Conservation (phyloP, 345 rosid species). For the Gossypium ekmanianum region DNA sequence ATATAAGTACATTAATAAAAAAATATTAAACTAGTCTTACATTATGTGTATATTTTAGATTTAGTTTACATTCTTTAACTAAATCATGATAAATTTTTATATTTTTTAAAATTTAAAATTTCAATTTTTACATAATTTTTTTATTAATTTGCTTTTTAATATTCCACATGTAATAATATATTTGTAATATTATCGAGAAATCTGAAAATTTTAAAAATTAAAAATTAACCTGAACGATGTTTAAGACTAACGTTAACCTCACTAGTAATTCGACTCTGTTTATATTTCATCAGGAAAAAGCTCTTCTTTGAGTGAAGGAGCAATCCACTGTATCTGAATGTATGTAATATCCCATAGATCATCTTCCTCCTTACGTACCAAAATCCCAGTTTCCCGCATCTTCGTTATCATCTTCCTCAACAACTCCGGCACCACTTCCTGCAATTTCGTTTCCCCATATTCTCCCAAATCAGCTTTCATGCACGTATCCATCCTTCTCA, state of each 20-base stretch:
- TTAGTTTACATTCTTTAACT: too few relatives aligned
- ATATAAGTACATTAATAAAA: too few relatives aligned
- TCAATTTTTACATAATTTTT: too few relatives aligned
- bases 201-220: too few relatives aligned
- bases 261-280: neutral
- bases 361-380: constrained; percentile 57
- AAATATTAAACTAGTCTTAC: too few relatives aligned
- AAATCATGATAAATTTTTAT: fast-evolving
- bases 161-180: too few relatives aligned
- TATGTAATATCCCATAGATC: constrained; percentile 83
- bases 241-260: neutral
- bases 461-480: constrained; percentile 80
- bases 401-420: constrained; percentile 57
- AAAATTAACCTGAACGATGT: neutral
- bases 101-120: too few relatives aligned
- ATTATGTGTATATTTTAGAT: fast-evolving
- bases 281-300: constrained; percentile 58
- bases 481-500: constrained; percentile 95
- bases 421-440: constrained; percentile 52
- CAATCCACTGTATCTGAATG: constrained; percentile 94
- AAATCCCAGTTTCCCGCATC: constrained; percentile 67
- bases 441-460: constrained; percentile 58
- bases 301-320: constrained; percentile 81
- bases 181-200: too few relatives aligned
- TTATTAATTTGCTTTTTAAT: too few relatives aligned